Evolutionary conservation across 805 yeast genomes (phyloP), one percentile per base, ranked within the genome.

Genomic region (Pichia cabralensis): DNA sequence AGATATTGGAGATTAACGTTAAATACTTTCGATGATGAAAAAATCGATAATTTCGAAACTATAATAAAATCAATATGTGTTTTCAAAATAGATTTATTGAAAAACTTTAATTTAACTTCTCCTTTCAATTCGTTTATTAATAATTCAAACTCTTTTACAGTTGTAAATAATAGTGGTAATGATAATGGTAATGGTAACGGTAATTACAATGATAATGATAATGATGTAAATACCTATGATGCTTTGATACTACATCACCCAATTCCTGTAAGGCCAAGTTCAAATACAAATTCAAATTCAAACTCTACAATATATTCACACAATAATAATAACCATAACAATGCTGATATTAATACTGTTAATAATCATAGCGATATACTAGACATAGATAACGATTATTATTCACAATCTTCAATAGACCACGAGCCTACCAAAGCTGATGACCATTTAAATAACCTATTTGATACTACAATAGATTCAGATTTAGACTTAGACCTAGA

Each of bases 1-100:
- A 60, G 89, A 46, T 80, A 74, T 53, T 83, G 94, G 94, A 66
- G 65, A 39, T 61, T 72, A 8, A 55, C 59, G 23, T 45, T 71
- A 6, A 56, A 53, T 29, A 48, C 66, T 0, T 52, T 48, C 4
- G 61, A 63, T 29, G 33, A 37, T 1, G 35, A 41, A 8, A 49
- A 51, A 2, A 41, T 66, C 5, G 39, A 42, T 4, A 41, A 42
- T 15, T 49, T 66, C 32, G 64, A 60, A 38, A 17, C 16, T 2
- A 25, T 46, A 5, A 36, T 56, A 13, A 28, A 23, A 5, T 39
- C 35, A 7, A 41, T 49, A 24, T 33, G 49, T 12, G 45, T 47
- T 25, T 43, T 50, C 13, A 35, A 40, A 14, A 24, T 14, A 8
- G 42, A 39, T 16, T 20, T 31, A 10, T 8, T 34, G 10, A 13